phyloP scores from a whole-genome alignment of 805 yeast species.

The Pichia manshurica region DNA sequence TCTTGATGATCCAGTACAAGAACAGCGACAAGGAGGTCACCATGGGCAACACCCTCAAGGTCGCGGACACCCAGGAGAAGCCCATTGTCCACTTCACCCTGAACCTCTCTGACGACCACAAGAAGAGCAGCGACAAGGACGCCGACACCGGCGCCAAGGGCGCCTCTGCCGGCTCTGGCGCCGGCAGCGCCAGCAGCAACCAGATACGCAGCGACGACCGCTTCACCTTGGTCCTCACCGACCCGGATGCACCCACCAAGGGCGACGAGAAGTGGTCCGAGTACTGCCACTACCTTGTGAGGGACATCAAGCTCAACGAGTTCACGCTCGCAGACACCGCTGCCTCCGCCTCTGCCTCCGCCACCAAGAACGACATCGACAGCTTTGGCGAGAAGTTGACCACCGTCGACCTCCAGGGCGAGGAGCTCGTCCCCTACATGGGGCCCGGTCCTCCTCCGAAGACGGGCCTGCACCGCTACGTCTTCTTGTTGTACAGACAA shows the following conservation, averaged over 20 bases:
- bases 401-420: constrained; percentile 36
- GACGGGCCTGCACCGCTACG: constrained; percentile 85
- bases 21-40: constrained; percentile 51
- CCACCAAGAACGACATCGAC: background rate
- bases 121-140: no score
- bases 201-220: constrained; percentile 41
- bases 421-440: constrained; percentile 48
- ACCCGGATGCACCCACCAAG: constrained; percentile 90
- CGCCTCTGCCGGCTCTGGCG: no score
- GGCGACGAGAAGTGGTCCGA: constrained; percentile 85
- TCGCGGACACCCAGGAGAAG: constrained; percentile 56
- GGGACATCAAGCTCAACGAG: constrained; percentile 45
- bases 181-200: constrained; percentile 23
- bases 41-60: constrained; percentile 68
- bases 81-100: constrained; percentile 68
- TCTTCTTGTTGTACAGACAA: constrained; percentile 68
- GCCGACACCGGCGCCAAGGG: constrained; percentile 13
- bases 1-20: constrained; percentile 63
- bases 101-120: constrained; percentile 21
- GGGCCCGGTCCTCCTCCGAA: constrained; percentile 91
- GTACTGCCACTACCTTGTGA: constrained; percentile 66
- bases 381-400: constrained; percentile 23
- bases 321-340: constrained; percentile 30
- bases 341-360: background rate
- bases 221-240: constrained; percentile 76